These are phyloP conservation scores for Pouteria campechiana DNA, from an alignment of 179 eudicot species.

Conservation along the genomic window DNA sequence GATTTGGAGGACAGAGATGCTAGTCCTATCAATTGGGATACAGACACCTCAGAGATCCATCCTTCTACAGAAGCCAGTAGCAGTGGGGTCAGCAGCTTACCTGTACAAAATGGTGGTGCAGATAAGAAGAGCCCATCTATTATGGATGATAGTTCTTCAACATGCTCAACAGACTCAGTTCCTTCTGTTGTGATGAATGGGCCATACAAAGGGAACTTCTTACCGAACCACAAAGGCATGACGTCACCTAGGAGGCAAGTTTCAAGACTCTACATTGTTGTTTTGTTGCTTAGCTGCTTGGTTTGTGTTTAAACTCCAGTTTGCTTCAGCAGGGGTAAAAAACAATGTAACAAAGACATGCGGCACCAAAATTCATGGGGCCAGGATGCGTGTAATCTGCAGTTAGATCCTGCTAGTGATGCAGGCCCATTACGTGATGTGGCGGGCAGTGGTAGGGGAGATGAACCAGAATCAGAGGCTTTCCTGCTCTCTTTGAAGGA, in stretches of 20 bases:
- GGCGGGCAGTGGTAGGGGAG: slow-evolving; percentile 28
- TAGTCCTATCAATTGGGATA: slow-evolving; percentile 67
- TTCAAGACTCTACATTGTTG: neutral
- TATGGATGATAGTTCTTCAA: slow-evolving; percentile 91
- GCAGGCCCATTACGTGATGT: slow-evolving; percentile 14
- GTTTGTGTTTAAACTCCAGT: neutral
- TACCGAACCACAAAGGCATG: slow-evolving; percentile 17
- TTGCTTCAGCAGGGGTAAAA: slow-evolving; percentile 30
- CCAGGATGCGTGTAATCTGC: slow-evolving; percentile 23
- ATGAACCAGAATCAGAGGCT: slow-evolving; percentile 32
- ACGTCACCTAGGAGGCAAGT: slow-evolving; percentile 39
- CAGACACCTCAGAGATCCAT: slow-evolving; percentile 55
- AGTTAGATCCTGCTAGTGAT: slow-evolving; percentile 23
- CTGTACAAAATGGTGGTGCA: slow-evolving; percentile 42
- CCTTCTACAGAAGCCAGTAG: slow-evolving; percentile 41
- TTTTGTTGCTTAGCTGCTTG: neutral
- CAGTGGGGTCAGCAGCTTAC: slow-evolving; percentile 27
- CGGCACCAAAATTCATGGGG: slow-evolving; percentile 24
- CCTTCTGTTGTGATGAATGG: slow-evolving; percentile 50
- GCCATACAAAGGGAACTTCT: slow-evolving; percentile 29
- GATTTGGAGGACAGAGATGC: slow-evolving; percentile 73
- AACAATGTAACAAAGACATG: slow-evolving; percentile 32
- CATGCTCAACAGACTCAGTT: slow-evolving; percentile 85
- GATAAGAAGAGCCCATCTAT: slow-evolving; percentile 37
- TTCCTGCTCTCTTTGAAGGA: slow-evolving; percentile 32